These are phyloP conservation scores for Blepharisma japonicum DNA, from an alignment of 73 alveolate genomes.

Conservation along the genomic window DNA sequence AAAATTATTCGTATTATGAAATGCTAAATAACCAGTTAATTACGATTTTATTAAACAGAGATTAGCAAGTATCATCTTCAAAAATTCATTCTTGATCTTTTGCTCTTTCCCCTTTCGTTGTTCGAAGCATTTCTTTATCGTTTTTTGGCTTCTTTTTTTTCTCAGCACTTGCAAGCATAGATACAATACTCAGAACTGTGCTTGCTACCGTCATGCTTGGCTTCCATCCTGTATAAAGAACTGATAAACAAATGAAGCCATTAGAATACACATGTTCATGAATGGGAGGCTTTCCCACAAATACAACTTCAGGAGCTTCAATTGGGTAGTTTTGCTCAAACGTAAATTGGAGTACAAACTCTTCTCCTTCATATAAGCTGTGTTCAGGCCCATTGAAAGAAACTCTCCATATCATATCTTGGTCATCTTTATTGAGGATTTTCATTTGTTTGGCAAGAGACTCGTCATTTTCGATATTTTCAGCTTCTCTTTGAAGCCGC, in stretches of 20 bases:
- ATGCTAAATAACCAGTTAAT: too few relatives aligned
- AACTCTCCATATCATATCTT: conserved; percentile 19
- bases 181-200: conserved; percentile 75
- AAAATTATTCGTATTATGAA: too few relatives aligned
- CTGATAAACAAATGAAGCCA: conserved; percentile 92
- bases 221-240: conserved; percentile 84
- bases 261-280: conserved; percentile 97
- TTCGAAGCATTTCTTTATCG: not conserved
- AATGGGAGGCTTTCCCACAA: conserved; percentile 89
- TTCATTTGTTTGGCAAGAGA: not conserved
- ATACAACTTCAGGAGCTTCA: conserved; percentile 95
- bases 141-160: conserved; percentile 43
- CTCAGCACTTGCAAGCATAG: conserved; percentile 89
- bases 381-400: conserved; percentile 30
- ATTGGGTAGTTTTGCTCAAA: conserved; percentile 78
- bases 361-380: conserved; percentile 76
- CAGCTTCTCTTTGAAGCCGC: conserved; percentile 6
- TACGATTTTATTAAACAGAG: not conserved
- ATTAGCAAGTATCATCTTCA: conserved; percentile 27
- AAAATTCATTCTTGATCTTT: conserved; percentile 21
- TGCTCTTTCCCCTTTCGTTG: conserved; percentile 24
- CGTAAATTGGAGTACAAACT: conserved; percentile 71
- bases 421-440: conserved; percentile 2
- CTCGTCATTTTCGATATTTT: not conserved
- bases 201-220: conserved; percentile 91